A percentile compares a stretch with the other conserved stretches of the same genome.
These are phyloP conservation scores for Cystobasidium sp. DNA, from an alignment of 1,284 basidiomycete species.

Conservation along the genomic window DNA sequence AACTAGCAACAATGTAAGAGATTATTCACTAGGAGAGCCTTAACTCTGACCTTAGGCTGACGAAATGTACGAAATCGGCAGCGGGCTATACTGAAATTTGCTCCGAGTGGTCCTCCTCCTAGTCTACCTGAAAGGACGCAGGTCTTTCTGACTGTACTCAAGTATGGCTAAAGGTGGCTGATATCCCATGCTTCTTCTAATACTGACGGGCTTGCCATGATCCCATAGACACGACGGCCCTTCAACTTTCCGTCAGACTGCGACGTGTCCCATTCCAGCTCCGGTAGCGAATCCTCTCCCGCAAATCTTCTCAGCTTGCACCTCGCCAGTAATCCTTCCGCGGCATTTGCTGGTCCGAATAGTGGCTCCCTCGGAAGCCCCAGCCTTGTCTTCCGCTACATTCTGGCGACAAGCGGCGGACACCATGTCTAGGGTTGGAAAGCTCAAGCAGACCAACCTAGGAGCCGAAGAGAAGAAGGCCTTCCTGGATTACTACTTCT, in stretches of 20 bases:
- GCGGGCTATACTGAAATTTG: slow-evolving; percentile 29
- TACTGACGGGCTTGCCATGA: not conserved
- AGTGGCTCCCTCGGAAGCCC: not conserved
- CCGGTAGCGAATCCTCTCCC: slow-evolving; percentile 4
- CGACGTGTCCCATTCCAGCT: slow-evolving; percentile 24
- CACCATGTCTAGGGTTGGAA: slow-evolving; percentile 19
- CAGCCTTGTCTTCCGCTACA: not conserved
- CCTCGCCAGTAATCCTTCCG: slow-evolving; percentile 14
- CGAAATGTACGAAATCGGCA: not conserved
- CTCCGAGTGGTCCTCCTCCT: not conserved
- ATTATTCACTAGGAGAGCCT: not conserved
- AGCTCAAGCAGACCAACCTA: slow-evolving; percentile 33
- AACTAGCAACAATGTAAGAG: slow-evolving; percentile 40
- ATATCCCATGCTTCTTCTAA: not conserved
- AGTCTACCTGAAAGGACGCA: not conserved
- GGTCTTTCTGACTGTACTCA: slow-evolving; percentile 8
- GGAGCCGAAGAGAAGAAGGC: slow-evolving; percentile 28
- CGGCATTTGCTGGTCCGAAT: slow-evolving; percentile 21
- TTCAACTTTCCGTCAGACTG: slow-evolving; percentile 19
- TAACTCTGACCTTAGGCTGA: not conserved
- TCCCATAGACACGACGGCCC: slow-evolving; percentile 21
- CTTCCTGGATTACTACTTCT: slow-evolving; percentile 34
- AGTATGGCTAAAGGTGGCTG: not conserved
- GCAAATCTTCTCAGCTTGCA: slow-evolving; percentile 29
- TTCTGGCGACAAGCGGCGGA: slow-evolving; percentile 26